phyloP scores from a whole-genome alignment of 129 eudicot species.

The Centella asiatica region DNA sequence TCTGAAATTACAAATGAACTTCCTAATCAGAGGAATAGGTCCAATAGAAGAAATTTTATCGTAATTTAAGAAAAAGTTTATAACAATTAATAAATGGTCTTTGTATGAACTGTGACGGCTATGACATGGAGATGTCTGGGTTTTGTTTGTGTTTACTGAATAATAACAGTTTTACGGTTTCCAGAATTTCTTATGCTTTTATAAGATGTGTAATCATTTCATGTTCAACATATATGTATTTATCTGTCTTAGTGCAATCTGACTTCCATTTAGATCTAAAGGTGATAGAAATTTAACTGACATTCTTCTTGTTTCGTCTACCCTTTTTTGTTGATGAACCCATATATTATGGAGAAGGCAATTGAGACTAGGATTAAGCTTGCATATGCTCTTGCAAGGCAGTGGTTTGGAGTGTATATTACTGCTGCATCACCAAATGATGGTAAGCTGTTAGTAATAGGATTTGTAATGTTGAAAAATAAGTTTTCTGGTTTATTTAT shows the following conservation, averaged over 20 bases:
- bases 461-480: conserved; percentile 4
- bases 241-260: background rate
- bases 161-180: background rate
- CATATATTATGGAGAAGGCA: conserved; percentile 36
- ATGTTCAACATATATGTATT: background rate
- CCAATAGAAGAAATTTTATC: too few relatives aligned
- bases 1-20: too few relatives aligned
- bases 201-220: background rate
- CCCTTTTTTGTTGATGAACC: conserved; percentile 17
- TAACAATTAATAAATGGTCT: background rate
- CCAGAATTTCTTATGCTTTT: background rate
- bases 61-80: background rate
- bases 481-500: conserved; percentile 17
- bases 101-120: too few relatives aligned
- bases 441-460: conserved; percentile 41
- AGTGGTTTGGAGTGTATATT: conserved; percentile 98
- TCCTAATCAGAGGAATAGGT: too few relatives aligned
- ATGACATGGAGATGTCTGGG: background rate
- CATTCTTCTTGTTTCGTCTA: conserved; percentile 13
- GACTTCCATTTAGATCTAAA: background rate
- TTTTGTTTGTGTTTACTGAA: background rate
- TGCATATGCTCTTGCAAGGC: conserved; percentile 91
- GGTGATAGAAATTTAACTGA: background rate
- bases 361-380: conserved; percentile 86
- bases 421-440: conserved; percentile 86